Evolutionary conservation across 192 early-diverging fungal genomes (phyloP).

Genomic region (Coemansia sp.): DNA sequence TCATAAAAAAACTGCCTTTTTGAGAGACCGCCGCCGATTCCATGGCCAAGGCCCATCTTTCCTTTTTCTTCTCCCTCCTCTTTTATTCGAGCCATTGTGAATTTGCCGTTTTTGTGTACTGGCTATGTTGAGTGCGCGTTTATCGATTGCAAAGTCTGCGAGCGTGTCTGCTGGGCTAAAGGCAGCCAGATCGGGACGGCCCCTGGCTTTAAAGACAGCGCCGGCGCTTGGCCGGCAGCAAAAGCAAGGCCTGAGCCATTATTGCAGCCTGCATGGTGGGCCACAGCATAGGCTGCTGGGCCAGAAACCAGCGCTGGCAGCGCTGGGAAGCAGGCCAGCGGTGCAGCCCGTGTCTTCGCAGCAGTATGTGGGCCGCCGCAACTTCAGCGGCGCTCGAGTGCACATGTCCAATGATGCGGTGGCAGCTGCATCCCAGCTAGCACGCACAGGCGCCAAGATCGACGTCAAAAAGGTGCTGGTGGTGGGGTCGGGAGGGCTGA

Average conservation of each 20-base stretch:
- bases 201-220: not conserved
- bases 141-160: conserved; percentile 6
- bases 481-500: conserved; percentile 93
- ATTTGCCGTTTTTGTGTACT: too few species aligned
- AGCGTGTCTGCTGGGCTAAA: not conserved
- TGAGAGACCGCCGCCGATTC: too few species aligned
- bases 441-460: conserved; percentile 47
- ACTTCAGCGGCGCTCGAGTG: conserved; percentile 32
- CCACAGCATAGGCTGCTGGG: not conserved
- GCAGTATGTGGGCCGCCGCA: conserved; percentile 30
- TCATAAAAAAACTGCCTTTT: too few species aligned
- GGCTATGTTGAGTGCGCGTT: conserved; percentile 40
- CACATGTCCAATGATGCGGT: conserved; percentile 31
- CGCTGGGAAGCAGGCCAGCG: not conserved
- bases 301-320: not conserved
- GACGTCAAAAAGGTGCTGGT: conserved; percentile 90
- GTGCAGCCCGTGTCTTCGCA: not conserved
- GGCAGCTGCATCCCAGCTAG: conserved; percentile 39
- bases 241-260: not conserved
- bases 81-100: too few species aligned
- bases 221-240: not conserved
- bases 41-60: too few species aligned
- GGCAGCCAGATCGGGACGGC: not conserved
- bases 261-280: not conserved
- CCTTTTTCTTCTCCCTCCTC: too few species aligned